phyloP scores from a whole-genome alignment of 352 stramenopile species.

The Aphanomyces euteiches region DNA sequence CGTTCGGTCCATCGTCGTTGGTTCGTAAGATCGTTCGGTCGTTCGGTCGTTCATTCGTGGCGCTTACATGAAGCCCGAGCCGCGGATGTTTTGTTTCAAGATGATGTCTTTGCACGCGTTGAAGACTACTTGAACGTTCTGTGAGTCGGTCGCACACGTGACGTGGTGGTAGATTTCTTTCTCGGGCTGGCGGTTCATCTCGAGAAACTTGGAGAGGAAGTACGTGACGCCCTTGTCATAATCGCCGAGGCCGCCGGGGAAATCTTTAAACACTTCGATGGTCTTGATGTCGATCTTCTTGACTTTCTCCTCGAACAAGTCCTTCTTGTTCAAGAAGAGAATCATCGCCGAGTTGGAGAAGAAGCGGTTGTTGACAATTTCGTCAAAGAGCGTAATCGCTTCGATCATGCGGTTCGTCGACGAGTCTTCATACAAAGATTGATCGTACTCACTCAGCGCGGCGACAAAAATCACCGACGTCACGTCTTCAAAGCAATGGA shows the following conservation, averaged over 20 bases:
- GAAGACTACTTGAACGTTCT: conserved; percentile 96
- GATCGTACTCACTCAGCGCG: conserved; percentile 93
- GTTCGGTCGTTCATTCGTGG: background rate
- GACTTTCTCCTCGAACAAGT: conserved; percentile 96
- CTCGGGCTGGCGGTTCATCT: conserved; percentile 89
- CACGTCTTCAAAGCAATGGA: conserved; percentile 96
- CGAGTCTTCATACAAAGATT: conserved; percentile 92
- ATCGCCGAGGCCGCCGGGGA: conserved; percentile 71
- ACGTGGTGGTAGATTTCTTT: conserved; percentile 94
- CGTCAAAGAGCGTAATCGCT: conserved; percentile 91
- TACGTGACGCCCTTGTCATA: conserved; percentile 87
- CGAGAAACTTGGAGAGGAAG: conserved; percentile 93
- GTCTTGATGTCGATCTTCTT: conserved; percentile 90
- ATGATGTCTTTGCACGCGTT: conserved; percentile 96
- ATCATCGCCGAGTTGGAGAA: conserved; percentile 94
- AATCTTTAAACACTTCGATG: conserved; percentile 89
- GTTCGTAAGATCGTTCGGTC: no score
- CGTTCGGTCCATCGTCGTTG: no score
- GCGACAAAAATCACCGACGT: conserved; percentile 96
- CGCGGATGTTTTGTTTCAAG: conserved; percentile 91
- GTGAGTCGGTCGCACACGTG: conserved; percentile 95
- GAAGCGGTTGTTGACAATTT: conserved; percentile 94
- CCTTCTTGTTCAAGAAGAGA: conserved; percentile 97
- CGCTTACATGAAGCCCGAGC: conserved; percentile 82
- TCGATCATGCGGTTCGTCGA: conserved; percentile 94